These are phyloP conservation scores for Chytriomyces sp. DNA, from an alignment of 192 early-diverging fungal species.

Conservation along the genomic window DNA sequence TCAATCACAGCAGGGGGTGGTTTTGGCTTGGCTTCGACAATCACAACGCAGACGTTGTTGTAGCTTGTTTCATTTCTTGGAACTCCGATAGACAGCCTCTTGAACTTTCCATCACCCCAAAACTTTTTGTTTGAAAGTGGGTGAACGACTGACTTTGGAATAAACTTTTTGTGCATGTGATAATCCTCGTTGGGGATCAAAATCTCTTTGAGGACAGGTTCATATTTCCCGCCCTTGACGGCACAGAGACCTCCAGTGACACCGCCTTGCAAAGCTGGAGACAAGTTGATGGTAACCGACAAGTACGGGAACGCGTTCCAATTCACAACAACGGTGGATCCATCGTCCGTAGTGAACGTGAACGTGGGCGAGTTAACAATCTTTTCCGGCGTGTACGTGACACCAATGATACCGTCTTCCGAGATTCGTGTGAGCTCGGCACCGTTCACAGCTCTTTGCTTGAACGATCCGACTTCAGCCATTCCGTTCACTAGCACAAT, in stretches of 20 bases:
- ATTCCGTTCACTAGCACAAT: neutral
- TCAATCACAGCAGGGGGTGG: neutral
- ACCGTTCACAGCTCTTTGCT: neutral
- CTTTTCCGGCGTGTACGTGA: neutral
- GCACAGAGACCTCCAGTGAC: neutral
- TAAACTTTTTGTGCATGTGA: neutral
- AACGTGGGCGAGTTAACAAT: neutral
- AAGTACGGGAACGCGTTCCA: constrained; percentile 14
- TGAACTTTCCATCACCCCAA: neutral
- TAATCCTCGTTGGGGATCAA: neutral
- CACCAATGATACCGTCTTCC: too few species aligned
- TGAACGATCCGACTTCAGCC: neutral
- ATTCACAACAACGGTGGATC: neutral
- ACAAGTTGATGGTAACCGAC: neutral
- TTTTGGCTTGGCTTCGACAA: neutral
- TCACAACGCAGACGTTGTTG: neutral
- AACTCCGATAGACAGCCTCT: neutral
- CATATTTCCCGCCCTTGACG: neutral
- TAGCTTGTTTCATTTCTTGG: neutral
- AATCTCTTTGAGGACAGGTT: neutral
- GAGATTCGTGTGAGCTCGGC: neutral
- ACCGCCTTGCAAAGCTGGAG: neutral
- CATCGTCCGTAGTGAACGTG: constrained; percentile 2
- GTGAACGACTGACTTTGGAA: neutral
- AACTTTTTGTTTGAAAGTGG: neutral